phyloP scores from a whole-genome alignment of 2,329 filamentous ascomycete genomes.

The Lachnellula suecica region DNA sequence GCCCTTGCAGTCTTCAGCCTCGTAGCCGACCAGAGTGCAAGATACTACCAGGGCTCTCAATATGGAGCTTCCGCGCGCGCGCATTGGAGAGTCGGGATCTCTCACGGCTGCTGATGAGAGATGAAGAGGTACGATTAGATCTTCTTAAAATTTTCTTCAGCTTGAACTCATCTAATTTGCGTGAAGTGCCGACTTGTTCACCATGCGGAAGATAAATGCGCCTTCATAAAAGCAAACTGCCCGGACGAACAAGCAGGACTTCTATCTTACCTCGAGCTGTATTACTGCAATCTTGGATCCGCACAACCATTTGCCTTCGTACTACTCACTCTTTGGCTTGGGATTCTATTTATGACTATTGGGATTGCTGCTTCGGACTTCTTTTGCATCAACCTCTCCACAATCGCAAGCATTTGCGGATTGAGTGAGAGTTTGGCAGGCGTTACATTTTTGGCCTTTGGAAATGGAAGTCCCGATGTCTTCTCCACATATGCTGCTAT shows the following conservation, averaged over 20 bases:
- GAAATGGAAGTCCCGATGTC: conserved; percentile 96
- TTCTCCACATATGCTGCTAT: conserved; percentile 99
- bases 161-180: conserved; percentile 2
- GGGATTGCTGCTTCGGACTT: conserved; percentile 98
- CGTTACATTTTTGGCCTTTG: conserved; percentile 94
- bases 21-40: conserved; percentile 30
- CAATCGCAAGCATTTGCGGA: conserved; percentile 82
- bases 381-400: conserved; percentile 95
- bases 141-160: background rate
- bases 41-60: conserved; percentile 27
- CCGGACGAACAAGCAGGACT: conserved; percentile 87
- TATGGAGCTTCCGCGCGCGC: conserved; percentile 29
- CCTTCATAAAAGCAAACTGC: conserved; percentile 81
- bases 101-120: conserved; percentile 27
- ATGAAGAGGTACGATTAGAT: conserved; percentile 30
- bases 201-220: conserved; percentile 75
- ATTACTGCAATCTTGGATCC: conserved; percentile 76
- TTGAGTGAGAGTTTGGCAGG: conserved; percentile 96
- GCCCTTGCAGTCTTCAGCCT: conserved; percentile 30
- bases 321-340: conserved; percentile 79
- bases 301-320: conserved; percentile 76
- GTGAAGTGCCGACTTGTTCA: conserved; percentile 79
- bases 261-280: conserved; percentile 82
- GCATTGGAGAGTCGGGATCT: conserved; percentile 25
- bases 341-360: conserved; percentile 90